Evolutionary conservation across 371 early-diverging fungal species (phyloP).

Genomic region (Fennellomyces sp.): DNA sequence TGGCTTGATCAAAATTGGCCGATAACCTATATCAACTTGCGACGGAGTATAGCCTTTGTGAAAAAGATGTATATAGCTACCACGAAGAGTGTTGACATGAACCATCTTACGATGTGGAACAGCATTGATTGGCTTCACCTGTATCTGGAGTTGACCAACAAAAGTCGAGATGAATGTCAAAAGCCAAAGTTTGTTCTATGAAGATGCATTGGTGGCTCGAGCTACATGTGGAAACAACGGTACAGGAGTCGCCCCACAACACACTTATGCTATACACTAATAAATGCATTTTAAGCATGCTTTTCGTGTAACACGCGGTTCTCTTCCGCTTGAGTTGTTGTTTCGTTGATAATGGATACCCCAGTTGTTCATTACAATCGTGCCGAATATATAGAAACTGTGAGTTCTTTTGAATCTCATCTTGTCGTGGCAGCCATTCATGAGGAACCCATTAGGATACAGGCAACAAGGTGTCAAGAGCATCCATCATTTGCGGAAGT

Average conservation of each 20-base stretch:
- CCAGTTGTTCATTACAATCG: conserved; percentile 66
- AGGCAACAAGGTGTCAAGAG: conserved; percentile 93
- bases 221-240: too few species aligned
- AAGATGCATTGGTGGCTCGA: too few species aligned
- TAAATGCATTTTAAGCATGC: background rate
- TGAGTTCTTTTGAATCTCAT: conserved; percentile 42
- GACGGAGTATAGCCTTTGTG: conserved; percentile 28
- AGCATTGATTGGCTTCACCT: conserved; percentile 68
- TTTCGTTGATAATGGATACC: conserved; percentile 64
- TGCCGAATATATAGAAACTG: conserved; percentile 86
- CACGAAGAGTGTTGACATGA: conserved; percentile 53
- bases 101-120: conserved; percentile 73
- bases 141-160: conserved; percentile 53
- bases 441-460: conserved; percentile 77
- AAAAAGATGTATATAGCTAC: conserved; percentile 48
- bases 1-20: conserved; percentile 70
- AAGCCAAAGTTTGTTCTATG: conserved; percentile 19
- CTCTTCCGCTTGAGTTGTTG: background rate
- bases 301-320: background rate
- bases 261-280: too few species aligned
- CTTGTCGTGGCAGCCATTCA: too few species aligned
- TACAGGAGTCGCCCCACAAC: too few species aligned
- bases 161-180: conserved; percentile 20
- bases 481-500: conserved; percentile 88
- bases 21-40: conserved; percentile 34